Evolutionary conservation across 2,329 filamentous ascomycete species (phyloP).

Genomic region (Cladophialophora yegresii): DNA sequence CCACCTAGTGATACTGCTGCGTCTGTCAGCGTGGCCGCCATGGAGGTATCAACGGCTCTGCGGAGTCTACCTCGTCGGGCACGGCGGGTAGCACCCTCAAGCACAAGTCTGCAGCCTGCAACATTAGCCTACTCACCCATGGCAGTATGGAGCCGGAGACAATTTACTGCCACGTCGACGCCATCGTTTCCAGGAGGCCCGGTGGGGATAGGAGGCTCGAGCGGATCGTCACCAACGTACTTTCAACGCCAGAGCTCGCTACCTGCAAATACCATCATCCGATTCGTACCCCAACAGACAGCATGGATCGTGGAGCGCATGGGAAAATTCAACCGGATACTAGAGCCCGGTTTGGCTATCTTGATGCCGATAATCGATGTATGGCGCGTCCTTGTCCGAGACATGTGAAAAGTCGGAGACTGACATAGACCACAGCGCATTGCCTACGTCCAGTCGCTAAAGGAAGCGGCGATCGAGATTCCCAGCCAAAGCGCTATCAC

Average conservation of each 20-base stretch:
- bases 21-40: constrained; percentile 1
- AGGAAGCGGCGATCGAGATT: constrained; percentile 95
- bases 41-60: constrained; percentile 24
- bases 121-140: constrained; percentile 29
- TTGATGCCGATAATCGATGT: constrained; percentile 82
- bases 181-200: constrained; percentile 39
- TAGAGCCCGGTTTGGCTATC: constrained; percentile 87
- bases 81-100: not conserved
- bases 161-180: constrained; percentile 30
- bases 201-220: constrained; percentile 40
- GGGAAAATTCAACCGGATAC: constrained; percentile 93
- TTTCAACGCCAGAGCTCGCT: constrained; percentile 68
- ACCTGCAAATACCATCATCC: constrained; percentile 90
- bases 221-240: constrained; percentile 66
- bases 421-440: constrained; percentile 60
- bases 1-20: not conserved
- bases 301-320: constrained; percentile 99
- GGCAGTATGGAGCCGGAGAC: constrained; percentile 33
- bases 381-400: constrained; percentile 1
- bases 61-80: constrained; percentile 21
- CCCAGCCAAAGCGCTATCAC: constrained; percentile 97
- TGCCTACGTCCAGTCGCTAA: constrained; percentile 95
- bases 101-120: not conserved
- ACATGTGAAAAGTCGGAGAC: not conserved
- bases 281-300: constrained; percentile 98